phyloP scores from a whole-genome alignment of 2,329 filamentous ascomycete genomes.

The Simplicillium sp. region DNA sequence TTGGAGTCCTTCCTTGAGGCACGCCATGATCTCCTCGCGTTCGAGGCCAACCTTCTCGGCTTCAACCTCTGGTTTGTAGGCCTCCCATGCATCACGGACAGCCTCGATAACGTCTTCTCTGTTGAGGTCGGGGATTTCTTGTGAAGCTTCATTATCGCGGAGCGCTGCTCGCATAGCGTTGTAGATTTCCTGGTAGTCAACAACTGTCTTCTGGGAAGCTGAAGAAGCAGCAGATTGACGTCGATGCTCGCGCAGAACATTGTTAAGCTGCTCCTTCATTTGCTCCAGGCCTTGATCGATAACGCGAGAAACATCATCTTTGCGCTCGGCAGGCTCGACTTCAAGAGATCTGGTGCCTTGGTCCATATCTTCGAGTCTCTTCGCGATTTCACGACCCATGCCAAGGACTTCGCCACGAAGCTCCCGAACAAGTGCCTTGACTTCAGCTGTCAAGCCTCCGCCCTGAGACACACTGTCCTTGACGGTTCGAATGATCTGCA shows the following conservation, averaged over 20 bases:
- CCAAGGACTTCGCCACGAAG: conserved; percentile 85
- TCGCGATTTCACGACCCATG: conserved; percentile 86
- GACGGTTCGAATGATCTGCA: conserved; percentile 74
- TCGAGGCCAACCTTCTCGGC: conserved; percentile 85
- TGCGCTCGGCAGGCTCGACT: conserved; percentile 42
- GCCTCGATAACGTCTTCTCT: conserved; percentile 80
- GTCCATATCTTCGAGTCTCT: conserved; percentile 67
- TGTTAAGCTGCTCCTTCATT: conserved; percentile 75
- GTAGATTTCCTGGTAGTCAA: conserved; percentile 81
- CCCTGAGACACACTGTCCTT: conserved; percentile 86
- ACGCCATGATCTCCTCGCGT: conserved; percentile 79
- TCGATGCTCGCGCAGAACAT: conserved; percentile 66
- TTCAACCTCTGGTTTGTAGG: conserved; percentile 87
- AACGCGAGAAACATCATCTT: conserved; percentile 64
- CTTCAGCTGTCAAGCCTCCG: conserved; percentile 81
- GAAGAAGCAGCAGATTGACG: conserved; percentile 57
- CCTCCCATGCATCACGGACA: conserved; percentile 85
- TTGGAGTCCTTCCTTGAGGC: conserved; percentile 75
- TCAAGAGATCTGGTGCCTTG: conserved; percentile 25
- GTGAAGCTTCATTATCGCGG: conserved; percentile 46
- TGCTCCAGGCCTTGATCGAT: conserved; percentile 73
- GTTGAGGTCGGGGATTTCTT: conserved; percentile 39
- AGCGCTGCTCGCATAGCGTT: conserved; percentile 71
- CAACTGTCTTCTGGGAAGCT: conserved; percentile 46
- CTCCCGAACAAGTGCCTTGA: conserved; percentile 84